phyloP scores from a whole-genome alignment of 805 yeast species.

The Danielia oregonensis region DNA sequence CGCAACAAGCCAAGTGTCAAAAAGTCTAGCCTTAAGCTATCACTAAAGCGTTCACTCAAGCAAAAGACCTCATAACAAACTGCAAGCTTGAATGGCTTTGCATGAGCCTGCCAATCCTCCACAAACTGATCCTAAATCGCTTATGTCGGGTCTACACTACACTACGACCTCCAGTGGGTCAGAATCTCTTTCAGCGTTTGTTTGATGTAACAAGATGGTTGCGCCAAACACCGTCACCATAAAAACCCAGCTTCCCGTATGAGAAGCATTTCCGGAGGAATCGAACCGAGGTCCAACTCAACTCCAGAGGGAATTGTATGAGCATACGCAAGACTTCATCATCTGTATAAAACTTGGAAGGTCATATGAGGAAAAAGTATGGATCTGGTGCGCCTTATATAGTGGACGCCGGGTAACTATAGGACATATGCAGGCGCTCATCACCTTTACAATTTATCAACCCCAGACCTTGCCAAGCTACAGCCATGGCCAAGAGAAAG shows the following conservation, averaged over 20 bases:
- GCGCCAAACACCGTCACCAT: conserved; percentile 51
- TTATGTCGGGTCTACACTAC: too few relatives aligned
- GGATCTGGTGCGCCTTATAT: conserved; percentile 14
- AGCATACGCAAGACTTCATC: conserved; percentile 58
- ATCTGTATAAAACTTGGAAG: conserved; percentile 64
- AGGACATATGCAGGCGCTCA: conserved; percentile 2
- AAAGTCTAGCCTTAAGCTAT: too few relatives aligned
- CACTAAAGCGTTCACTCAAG: too few relatives aligned
- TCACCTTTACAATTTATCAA: not conserved
- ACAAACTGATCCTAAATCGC: too few relatives aligned
- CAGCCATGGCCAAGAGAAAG: conserved; percentile 23
- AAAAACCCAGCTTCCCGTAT: conserved; percentile 37
- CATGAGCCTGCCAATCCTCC: too few relatives aligned
- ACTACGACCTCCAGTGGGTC: conserved; percentile 33
- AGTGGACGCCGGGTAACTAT: conserved; percentile 22
- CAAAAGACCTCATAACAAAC: too few relatives aligned
- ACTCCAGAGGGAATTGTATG: conserved; percentile 41
- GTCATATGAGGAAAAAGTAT: conserved; percentile 43
- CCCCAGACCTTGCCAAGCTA: too few relatives aligned
- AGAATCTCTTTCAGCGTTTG: conserved; percentile 44
- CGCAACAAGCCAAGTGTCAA: too few relatives aligned
- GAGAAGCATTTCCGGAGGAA: conserved; percentile 34
- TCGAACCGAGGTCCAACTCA: conserved; percentile 30
- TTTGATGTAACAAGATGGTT: conserved; percentile 44
- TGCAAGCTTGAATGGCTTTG: too few relatives aligned